These are phyloP conservation scores for Polyporus tsugae DNA, from an alignment of 1,284 basidiomycete genomes.

Conservation along the genomic window DNA sequence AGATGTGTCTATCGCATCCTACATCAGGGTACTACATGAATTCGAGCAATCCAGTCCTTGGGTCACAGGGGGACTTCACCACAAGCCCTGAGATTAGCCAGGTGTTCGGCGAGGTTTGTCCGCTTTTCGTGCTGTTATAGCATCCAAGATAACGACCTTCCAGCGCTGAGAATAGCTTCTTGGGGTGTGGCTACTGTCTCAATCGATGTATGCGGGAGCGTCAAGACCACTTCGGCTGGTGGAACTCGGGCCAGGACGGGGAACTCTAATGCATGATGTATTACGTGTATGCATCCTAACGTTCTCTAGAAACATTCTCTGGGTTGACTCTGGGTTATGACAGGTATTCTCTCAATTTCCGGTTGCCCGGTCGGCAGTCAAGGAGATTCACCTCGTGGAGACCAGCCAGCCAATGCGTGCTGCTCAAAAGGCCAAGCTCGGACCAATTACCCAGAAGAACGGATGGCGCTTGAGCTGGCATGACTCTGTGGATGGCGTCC, in stretches of 20 bases:
- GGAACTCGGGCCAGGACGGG: constrained; percentile 95
- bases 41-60: constrained; percentile 79
- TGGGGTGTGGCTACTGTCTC: constrained; percentile 86
- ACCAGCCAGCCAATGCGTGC: constrained; percentile 74
- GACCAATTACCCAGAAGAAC: constrained; percentile 36
- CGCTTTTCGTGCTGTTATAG: not conserved
- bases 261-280: constrained; percentile 93
- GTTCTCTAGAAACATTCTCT: not conserved
- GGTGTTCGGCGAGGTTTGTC: constrained; percentile 92
- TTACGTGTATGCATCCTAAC: constrained; percentile 67
- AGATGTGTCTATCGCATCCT: constrained; percentile 87
- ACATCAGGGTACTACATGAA: constrained; percentile 92
- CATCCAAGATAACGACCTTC: constrained; percentile 48
- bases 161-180: constrained; percentile 65
- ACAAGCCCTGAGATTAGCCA: constrained; percentile 98
- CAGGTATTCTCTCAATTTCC: constrained; percentile 66
- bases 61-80: constrained; percentile 90
- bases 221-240: constrained; percentile 74
- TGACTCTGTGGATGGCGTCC: constrained; percentile 75
- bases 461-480: constrained; percentile 73
- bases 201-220: constrained; percentile 72
- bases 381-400: constrained; percentile 82
- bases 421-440: constrained; percentile 70
- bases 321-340: constrained; percentile 28
- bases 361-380: constrained; percentile 48